Evolutionary conservation across 352 stramenopile species (phyloP), one percentile per base, ranked within the genome.

Genomic region (Peronospora farinosa): DNA sequence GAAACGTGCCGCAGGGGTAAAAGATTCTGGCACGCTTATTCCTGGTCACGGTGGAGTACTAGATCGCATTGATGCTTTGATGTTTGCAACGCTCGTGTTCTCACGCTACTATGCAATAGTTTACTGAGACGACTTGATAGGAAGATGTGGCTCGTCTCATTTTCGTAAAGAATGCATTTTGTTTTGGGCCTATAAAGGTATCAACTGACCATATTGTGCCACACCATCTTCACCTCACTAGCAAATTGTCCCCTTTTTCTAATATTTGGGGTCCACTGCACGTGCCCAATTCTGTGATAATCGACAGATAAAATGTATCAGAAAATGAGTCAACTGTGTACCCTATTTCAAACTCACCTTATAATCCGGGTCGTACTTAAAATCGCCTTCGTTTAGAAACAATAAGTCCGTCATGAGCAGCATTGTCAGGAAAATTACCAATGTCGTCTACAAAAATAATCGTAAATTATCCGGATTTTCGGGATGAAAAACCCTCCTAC

Each of bases 11-110:
- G 90, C 92, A 12, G 81, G 83, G 0, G 71, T 98, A 21, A 98
- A 98, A 55, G 92, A 98, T 61, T 97, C 95, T 37, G 92, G 92
- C 12, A 78, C 84, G 48, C 64, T 98, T 2, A 95, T 98, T 54
- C 95, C 95, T 6, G 95, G 96, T 47, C 94, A 98, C 59, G 95
- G 95, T 15, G 95, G 93, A 9, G 82, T 98, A 2, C 68, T 98
- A 31, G 93, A 98, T 56, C 82, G 92, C 16, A 89, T 98, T 16
- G 94, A 98, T 54, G 95, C 88, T 15, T 95, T 97, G 39, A 95
- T 98, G 54, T 97, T 97, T 49, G 65, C 75, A 3, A 73, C 73
- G 13, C 51, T 86, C 12, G 65, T 88, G 6, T 88, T 88, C 45
- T 65, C 74, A 4, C 44, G 74, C 7, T 86, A 86, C 42, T 81